Conservation (phyloP, 768 basidiomycete genomes). For the Gymnopilus dilepis region DNA sequence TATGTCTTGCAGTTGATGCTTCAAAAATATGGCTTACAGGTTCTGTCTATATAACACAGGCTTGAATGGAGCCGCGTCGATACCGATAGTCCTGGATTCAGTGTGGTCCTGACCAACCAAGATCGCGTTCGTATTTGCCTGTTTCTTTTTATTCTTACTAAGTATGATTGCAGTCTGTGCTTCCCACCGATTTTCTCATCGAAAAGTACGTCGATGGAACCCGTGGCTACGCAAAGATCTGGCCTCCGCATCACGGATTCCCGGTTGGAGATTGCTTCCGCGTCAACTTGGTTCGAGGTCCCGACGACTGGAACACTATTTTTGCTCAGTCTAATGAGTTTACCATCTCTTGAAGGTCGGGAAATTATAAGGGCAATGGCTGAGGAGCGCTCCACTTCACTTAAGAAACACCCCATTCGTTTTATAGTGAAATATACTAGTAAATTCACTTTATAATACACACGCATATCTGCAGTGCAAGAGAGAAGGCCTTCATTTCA, state of each 20-base stretch:
- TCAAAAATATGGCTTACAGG: too few species aligned
- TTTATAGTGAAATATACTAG: too few species aligned
- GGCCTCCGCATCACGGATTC: background rate
- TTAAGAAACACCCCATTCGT: too few species aligned
- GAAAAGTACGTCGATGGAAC: background rate
- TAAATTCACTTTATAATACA: too few species aligned
- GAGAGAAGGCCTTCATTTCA: too few species aligned
- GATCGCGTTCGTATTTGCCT: background rate
- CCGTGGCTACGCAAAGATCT: background rate
- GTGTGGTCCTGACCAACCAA: slow-evolving; percentile 1
- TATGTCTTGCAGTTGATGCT: background rate
- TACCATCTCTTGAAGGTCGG: background rate
- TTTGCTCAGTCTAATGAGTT: slow-evolving; percentile 4
- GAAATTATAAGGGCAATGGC: too few species aligned
- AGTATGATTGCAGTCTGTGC: background rate
- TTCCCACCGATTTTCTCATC: background rate
- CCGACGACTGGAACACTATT: background rate
- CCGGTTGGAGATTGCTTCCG: background rate
- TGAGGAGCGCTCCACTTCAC: too few species aligned
- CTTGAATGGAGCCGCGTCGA: slow-evolving; percentile 6
- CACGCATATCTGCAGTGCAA: too few species aligned
- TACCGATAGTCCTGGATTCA: slow-evolving; percentile 1
- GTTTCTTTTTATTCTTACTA: background rate
- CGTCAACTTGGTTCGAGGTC: background rate
- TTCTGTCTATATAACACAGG: background rate